Conservation (phyloP, 202 grass and related monocot species). For the Panicum hallii region DNA sequence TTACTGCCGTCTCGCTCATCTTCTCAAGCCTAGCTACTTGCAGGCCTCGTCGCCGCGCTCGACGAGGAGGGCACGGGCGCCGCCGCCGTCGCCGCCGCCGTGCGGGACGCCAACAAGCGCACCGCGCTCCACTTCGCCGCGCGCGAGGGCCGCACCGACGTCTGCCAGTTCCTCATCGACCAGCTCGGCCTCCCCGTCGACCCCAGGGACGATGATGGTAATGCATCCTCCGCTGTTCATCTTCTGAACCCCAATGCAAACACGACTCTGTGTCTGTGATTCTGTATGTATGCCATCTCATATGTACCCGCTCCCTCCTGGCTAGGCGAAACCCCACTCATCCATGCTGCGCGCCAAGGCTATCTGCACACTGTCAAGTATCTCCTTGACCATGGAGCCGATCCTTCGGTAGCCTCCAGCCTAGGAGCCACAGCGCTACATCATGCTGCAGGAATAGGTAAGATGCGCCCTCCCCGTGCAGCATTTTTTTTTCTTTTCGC, state of each 20-base stretch:
- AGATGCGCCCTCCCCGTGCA: not conserved
- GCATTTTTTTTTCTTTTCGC: not conserved
- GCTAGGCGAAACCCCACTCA: slow-evolving; percentile 87
- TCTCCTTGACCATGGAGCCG: slow-evolving; percentile 78
- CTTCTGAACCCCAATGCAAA: not conserved
- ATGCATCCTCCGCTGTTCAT: not conserved
- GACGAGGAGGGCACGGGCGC: slow-evolving; percentile 83
- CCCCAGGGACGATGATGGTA: slow-evolving; percentile 90
- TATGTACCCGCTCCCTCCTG: not conserved
- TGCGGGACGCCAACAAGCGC: slow-evolving; percentile 82
- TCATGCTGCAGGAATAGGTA: slow-evolving; percentile 93
- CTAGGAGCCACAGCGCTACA: slow-evolving; percentile 84
- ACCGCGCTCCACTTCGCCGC: slow-evolving; percentile 91
- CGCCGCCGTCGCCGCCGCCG: slow-evolving; percentile 57
- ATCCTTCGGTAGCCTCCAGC: slow-evolving; percentile 67
- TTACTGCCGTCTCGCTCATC: not conserved
- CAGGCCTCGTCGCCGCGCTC: slow-evolving; percentile 66
- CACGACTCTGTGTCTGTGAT: not conserved
- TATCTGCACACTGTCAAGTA: slow-evolving; percentile 67
- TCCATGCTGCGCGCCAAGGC: slow-evolving; percentile 80
- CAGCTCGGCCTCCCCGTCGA: slow-evolving; percentile 80
- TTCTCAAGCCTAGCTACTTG: not conserved
- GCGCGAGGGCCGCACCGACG: slow-evolving; percentile 64
- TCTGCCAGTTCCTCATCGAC: slow-evolving; percentile 78
- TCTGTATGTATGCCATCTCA: not conserved